These are phyloP conservation scores for Alopecurus myosuroides DNA, from an alignment of 176 grass and related monocot species.

Conservation along the genomic window DNA sequence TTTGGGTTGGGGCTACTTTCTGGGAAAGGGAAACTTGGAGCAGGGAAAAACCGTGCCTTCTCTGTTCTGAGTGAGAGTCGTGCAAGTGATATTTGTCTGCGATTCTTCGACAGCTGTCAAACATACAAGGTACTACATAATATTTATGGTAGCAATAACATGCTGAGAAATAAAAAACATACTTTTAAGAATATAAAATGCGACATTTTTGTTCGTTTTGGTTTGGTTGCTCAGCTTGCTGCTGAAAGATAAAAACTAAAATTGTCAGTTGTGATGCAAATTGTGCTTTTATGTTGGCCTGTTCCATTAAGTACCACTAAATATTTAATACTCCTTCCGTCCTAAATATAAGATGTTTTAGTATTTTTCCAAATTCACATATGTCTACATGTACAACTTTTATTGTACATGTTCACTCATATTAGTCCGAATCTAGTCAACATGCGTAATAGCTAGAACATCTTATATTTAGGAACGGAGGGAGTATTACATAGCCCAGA, in stretches of 20 bases:
- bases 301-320: neutral
- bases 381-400: too few relatives aligned
- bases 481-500: neutral
- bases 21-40: slow-evolving; percentile 88
- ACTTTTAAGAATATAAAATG: neutral
- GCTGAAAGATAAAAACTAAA: neutral
- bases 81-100: slow-evolving; percentile 91
- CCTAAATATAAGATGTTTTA: too few relatives aligned
- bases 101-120: slow-evolving; percentile 77
- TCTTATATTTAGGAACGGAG: too few relatives aligned
- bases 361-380: too few relatives aligned
- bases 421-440: too few relatives aligned
- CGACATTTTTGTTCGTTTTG: neutral
- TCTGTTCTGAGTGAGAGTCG: slow-evolving; percentile 90
- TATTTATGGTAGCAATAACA: slow-evolving; percentile 15
- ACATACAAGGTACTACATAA: slow-evolving; percentile 87
- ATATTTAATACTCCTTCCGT: too few relatives aligned
- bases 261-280: neutral
- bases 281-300: neutral
- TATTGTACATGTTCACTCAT: too few relatives aligned
- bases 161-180: neutral
- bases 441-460: too few relatives aligned
- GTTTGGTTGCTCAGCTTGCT: neutral
- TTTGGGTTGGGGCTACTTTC: slow-evolving; percentile 90
- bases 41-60: slow-evolving; percentile 69